These are phyloP conservation scores for Achaetomium macrosporum DNA, from an alignment of 2,329 filamentous ascomycete genomes.

Conservation along the genomic window DNA sequence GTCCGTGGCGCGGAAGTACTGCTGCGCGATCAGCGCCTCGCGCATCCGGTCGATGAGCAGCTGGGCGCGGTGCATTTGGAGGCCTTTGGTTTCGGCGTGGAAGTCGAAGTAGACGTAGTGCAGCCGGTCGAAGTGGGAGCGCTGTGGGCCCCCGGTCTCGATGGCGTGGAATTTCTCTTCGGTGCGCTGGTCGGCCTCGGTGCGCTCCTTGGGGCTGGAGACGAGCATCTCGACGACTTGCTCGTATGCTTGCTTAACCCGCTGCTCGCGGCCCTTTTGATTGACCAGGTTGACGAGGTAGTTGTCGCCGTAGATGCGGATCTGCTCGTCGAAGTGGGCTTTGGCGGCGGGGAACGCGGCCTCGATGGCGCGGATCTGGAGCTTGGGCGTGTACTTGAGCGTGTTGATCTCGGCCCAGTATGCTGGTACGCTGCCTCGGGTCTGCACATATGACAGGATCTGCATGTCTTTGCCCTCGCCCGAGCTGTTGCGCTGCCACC, in stretches of 20 bases:
- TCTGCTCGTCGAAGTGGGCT: constrained; percentile 90
- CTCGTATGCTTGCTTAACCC: constrained; percentile 91
- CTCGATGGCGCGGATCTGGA: constrained; percentile 82
- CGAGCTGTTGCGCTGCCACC: constrained; percentile 59
- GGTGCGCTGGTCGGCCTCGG: constrained; percentile 60
- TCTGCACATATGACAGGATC: constrained; percentile 91
- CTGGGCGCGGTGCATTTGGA: constrained; percentile 88
- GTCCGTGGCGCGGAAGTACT: constrained; percentile 90
- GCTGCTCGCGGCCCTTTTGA: constrained; percentile 83
- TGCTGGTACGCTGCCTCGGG: constrained; percentile 88
- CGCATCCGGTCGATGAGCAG: constrained; percentile 77
- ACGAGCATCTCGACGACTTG: constrained; percentile 75
- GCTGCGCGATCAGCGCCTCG: constrained; percentile 68
- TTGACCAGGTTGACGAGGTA: constrained; percentile 97
- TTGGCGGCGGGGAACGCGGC: constrained; percentile 70
- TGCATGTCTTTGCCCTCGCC: constrained; percentile 69
- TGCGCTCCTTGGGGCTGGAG: constrained; percentile 59
- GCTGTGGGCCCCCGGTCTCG: constrained; percentile 47
- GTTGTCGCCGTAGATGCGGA: constrained; percentile 89
- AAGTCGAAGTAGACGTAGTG: constrained; percentile 99
- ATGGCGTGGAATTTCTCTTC: constrained; percentile 78
- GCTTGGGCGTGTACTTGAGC: constrained; percentile 81
- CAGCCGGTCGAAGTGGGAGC: constrained; percentile 66
- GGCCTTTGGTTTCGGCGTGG: constrained; percentile 92
- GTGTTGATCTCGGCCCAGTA: constrained; percentile 97